Evolutionary conservation across 2,329 filamentous ascomycete species (phyloP), one percentile per base, ranked within the genome.

Genomic region (Phialocephala sp.): DNA sequence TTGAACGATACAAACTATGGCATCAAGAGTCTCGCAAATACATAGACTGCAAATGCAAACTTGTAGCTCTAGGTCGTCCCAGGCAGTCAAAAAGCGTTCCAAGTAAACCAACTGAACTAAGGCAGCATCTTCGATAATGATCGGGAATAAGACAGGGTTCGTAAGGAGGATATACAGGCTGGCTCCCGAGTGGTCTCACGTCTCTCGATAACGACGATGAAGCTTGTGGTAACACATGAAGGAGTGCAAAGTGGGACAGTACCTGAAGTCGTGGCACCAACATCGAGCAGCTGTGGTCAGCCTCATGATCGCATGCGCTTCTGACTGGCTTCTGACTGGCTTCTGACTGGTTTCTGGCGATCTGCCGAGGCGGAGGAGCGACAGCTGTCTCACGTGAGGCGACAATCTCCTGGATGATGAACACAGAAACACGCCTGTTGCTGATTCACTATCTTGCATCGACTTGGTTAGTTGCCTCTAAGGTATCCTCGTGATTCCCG

Each of bases 261-360:
- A 54, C 50, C 50, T 54, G 50, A 35, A 32, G 50, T 27, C 50
- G 27, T 54, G 50, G 50, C 27, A 54, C 50, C 24, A 54, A 35
- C 18, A 47, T 47, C 11, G 43, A n/a, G 15, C 43, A n/a, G n/a
- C 15, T 47, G 43, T n/a, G 18, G 50, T 27, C 22, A 54, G 50
- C 50, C 50, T 54, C 50, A 54, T 54, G 50, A 54, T 54, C 50
- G 50, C 24, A 54, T 35, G 27, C 5, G 24, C 22, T 15, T 54
- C 22, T 54, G 22, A 18, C 24, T 54, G 50, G 50, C 14, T 18
- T 41, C 15, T 8, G 50, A 32, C n/a, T n/a, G n/a, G n/a, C n/a
- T n/a, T n/a, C n/a, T n/a, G n/a, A 32, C n/a, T n/a, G n/a, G n/a
- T n/a, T n/a, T n/a, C n/a, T n/a, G n/a, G n/a, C 24, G 50, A 35